Base-by-base conservation (phyloP, 75 land plant species). In the Gnetum montanum region DNA sequence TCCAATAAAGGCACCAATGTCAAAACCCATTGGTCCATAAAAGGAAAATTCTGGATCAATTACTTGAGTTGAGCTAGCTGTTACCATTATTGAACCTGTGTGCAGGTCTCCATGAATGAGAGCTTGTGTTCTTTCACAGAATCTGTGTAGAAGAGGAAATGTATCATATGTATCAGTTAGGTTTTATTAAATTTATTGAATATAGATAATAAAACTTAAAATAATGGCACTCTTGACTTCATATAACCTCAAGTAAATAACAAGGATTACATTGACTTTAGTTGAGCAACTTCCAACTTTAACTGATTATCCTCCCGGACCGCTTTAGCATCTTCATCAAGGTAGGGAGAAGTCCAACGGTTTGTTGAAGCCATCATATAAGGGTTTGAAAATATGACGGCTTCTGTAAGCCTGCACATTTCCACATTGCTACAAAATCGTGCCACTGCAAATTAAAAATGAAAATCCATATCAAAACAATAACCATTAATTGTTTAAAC, bases 1-100 rank as follows among this genome's bases (percentile, higher is more conserved):
- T 8, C 92, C 97, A 23, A 92, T 23, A 59, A 81, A 92, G 11
- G 97, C 97, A 46, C 97, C 97, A 47, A 92, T 76, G 59, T 92
- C 97, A 76, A 81, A 92, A 15, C 93, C 97, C 85, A 92, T 92
- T 25, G 97, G 97, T 25, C 88, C 97, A 63, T 92, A 92, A 59
- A 92, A 86, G 13, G 74, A 74, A 66, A 92, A 92, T 58, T 92
- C 97, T 66, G 97, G 93, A 74, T 92, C 97, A 27, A 92, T 92
- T 18, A 84, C 88, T 55, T 87, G 82, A 31, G 97, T 92, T 51
- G 97, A 92, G 59, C 73, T 72, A 27, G 1, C 40, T 15, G 97
- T 92, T 26, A 81, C 97, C 97, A 92, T 92, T 15, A 92, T 60
- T 29, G 97, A 92, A 35, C 93, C 83, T 59, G 97, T 86, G 44